phyloP scores from a whole-genome alignment of 2,329 filamentous ascomycete genomes.

The Stemphylium beticola region DNA sequence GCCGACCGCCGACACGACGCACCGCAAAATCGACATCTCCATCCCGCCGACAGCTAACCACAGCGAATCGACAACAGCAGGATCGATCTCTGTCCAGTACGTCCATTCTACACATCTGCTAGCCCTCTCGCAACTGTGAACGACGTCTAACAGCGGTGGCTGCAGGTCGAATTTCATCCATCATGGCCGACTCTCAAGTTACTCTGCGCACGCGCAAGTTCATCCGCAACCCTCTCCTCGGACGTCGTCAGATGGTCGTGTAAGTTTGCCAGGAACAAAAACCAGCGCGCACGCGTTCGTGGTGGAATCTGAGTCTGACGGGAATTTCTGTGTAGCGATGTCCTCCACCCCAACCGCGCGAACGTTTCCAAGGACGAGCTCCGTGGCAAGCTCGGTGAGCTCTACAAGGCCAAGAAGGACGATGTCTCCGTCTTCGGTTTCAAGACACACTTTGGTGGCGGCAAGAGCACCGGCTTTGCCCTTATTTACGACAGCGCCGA shows the following conservation, averaged over 20 bases:
- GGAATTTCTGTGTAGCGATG: constrained; percentile 71
- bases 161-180: constrained; percentile 53
- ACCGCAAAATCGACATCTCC: constrained; percentile 35
- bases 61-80: constrained; percentile 40
- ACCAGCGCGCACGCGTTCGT: constrained; percentile 18
- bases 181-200: constrained; percentile 79
- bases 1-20: constrained; percentile 21
- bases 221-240: constrained; percentile 99
- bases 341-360: constrained; percentile 97
- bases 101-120: constrained; percentile 19
- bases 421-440: constrained; percentile 98
- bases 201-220: constrained; percentile 94
- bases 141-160: constrained; percentile 20
- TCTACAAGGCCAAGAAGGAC: constrained; percentile 99
- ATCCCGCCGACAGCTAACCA: constrained; percentile 43
- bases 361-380: constrained; percentile 99
- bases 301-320: constrained; percentile 37
- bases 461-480: constrained; percentile 99
- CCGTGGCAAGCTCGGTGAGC: constrained; percentile 87
- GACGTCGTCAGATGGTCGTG: constrained; percentile 99
- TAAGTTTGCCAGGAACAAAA: constrained; percentile 57
- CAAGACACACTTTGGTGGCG: constrained; percentile 98
- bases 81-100: constrained; percentile 46
- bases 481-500: constrained; percentile 98
- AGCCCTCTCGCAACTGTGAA: constrained; percentile 9